phyloP scores from a whole-genome alignment of 495 filamentous ascomycete genomes.

The Echria macrotheca region DNA sequence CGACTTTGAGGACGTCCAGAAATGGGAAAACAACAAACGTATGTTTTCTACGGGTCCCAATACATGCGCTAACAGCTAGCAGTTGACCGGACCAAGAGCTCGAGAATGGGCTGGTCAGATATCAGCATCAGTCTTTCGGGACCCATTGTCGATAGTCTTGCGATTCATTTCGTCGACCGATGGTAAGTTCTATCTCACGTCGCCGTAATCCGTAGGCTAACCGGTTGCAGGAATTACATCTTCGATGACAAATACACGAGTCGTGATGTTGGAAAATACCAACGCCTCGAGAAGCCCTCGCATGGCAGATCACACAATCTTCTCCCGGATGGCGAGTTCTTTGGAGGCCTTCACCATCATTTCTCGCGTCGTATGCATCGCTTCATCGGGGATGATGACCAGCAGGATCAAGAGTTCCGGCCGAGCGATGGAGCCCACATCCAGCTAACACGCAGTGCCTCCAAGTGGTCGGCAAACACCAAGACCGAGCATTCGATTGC shows the following conservation, averaged over 20 bases:
- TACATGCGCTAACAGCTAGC: slow-evolving; percentile 14
- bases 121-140: slow-evolving; percentile 78
- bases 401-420: slow-evolving; percentile 6
- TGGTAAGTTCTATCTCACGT: too few relatives aligned
- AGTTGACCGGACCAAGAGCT: slow-evolving; percentile 70
- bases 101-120: slow-evolving; percentile 94
- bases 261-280: slow-evolving; percentile 58
- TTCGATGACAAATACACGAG: slow-evolving; percentile 74
- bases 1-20: slow-evolving; percentile 79
- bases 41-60: slow-evolving; percentile 4
- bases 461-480: slow-evolving; percentile 68
- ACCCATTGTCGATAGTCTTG: slow-evolving; percentile 70
- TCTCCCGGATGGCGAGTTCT: slow-evolving; percentile 24
- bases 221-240: slow-evolving; percentile 83
- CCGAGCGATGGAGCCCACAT: slow-evolving; percentile 25
- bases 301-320: slow-evolving; percentile 14
- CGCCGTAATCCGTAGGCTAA: too few relatives aligned
- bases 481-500: slow-evolving; percentile 77
- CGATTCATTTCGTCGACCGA: slow-evolving; percentile 73
- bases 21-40: slow-evolving; percentile 81
- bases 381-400: slow-evolving; percentile 26
- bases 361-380: slow-evolving; percentile 35
- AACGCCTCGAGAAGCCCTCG: slow-evolving; percentile 38
- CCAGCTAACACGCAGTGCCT: slow-evolving; percentile 49
- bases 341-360: slow-evolving; percentile 43